Conservation (phyloP, 805 yeast species). For the Kluyveromyces aestuarii region DNA sequence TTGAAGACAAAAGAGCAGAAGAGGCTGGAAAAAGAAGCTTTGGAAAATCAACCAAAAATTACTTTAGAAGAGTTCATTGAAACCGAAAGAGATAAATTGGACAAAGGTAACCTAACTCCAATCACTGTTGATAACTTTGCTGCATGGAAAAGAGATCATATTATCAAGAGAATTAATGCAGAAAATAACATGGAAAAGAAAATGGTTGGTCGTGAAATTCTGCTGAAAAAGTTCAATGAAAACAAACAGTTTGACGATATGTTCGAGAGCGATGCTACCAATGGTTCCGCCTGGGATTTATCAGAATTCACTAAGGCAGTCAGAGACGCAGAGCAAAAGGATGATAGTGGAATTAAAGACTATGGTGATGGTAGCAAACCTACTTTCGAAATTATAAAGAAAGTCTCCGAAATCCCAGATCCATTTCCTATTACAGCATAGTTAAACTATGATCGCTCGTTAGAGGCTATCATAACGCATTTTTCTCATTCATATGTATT, state of each 20-base stretch:
- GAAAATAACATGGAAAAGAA: conserved; percentile 35
- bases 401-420: not conserved
- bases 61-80: conserved; percentile 94
- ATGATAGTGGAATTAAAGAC: conserved; percentile 45
- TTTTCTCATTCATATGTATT: not conserved
- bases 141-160: conserved; percentile 73
- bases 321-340: conserved; percentile 28
- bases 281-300: conserved; percentile 36
- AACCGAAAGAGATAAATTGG: conserved; percentile 80
- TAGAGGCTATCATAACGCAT: not conserved
- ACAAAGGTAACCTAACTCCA: conserved; percentile 66
- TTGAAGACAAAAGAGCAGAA: conserved; percentile 95
- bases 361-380: conserved; percentile 59
- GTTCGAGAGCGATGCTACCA: conserved; percentile 28
- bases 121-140: conserved; percentile 73
- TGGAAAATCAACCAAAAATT: conserved; percentile 77
- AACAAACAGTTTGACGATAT: conserved; percentile 44
- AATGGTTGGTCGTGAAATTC: conserved; percentile 60
- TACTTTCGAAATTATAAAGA: conserved; percentile 24
- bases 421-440: conserved; percentile 13
- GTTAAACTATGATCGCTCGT: not conserved
- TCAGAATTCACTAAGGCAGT: conserved; percentile 33
- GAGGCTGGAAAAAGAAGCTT: conserved; percentile 76
- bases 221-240: conserved; percentile 51
- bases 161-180: conserved; percentile 42